Percentiles rank a stretch among this genome's conserved stretches.
Conservation (phyloP, 2,329 filamentous ascomycete genomes). For the Plenodomus lindquistii region DNA sequence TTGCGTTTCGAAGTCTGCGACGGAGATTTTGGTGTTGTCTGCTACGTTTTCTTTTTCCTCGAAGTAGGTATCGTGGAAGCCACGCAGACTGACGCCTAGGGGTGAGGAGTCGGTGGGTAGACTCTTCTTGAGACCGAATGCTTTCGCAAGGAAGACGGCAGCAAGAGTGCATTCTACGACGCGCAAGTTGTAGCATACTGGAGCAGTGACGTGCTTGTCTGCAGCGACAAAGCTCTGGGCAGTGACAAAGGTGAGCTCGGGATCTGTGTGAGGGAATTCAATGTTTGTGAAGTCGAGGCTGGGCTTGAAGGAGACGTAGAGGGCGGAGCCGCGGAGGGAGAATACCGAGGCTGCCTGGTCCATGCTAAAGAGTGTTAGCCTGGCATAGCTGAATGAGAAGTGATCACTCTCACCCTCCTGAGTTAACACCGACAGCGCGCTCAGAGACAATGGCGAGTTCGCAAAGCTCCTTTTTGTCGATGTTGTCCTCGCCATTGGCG, state of each 20-base stretch:
- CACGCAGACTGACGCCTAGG: slow-evolving; percentile 78
- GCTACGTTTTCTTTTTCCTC: slow-evolving; percentile 54
- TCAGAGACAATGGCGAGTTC: slow-evolving; percentile 95
- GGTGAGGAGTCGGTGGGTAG: slow-evolving; percentile 81
- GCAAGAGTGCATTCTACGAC: slow-evolving; percentile 95
- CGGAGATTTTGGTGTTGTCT: slow-evolving; percentile 53
- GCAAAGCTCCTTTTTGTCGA: slow-evolving; percentile 90
- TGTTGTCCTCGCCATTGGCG: slow-evolving; percentile 75
- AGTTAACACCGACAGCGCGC: slow-evolving; percentile 92
- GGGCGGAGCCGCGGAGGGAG: slow-evolving; percentile 79
- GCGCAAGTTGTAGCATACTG: slow-evolving; percentile 93
- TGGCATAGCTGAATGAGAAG: background rate
- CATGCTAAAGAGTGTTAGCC: slow-evolving; percentile 66
- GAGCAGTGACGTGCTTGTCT: slow-evolving; percentile 92
- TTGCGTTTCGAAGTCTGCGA: slow-evolving; percentile 60
- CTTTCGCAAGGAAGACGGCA: slow-evolving; percentile 67
- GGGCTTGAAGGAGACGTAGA: slow-evolving; percentile 89
- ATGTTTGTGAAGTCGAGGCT: slow-evolving; percentile 75
- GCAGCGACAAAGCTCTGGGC: slow-evolving; percentile 92
- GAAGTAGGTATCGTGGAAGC: slow-evolving; percentile 85
- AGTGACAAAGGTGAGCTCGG: slow-evolving; percentile 88
- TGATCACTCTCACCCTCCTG: slow-evolving; percentile 70
- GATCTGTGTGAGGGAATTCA: slow-evolving; percentile 76
- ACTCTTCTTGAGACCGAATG: slow-evolving; percentile 58
- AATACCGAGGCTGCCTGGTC: slow-evolving; percentile 97